Percentiles rank a stretch among this genome's conserved stretches.
Conservation (phyloP, 768 basidiomycete species). For the Suillus subluteus region DNA sequence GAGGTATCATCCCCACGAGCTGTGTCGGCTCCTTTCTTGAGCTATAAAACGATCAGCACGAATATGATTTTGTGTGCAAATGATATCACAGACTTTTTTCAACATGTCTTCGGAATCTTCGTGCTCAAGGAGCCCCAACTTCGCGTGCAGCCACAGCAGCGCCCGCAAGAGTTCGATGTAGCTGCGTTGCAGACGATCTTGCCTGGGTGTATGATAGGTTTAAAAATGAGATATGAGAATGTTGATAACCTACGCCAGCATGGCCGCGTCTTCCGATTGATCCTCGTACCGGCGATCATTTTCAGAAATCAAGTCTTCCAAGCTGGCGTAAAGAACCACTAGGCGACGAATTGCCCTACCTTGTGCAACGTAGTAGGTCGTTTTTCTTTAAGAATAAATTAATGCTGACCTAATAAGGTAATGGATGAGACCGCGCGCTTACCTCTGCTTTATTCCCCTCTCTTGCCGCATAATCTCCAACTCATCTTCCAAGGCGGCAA, state of each 20-base stretch:
- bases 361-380: neutral
- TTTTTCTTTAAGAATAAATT: neutral
- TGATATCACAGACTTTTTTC: neutral
- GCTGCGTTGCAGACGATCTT: neutral
- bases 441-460: neutral
- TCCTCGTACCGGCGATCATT: neutral
- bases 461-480: neutral
- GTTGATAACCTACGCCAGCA: neutral
- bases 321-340: neutral
- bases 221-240: too few relatives aligned
- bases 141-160: neutral
- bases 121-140: neutral
- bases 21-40: neutral
- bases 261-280: neutral
- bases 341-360: constrained; percentile 1
- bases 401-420: too few relatives aligned
- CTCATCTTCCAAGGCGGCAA: neutral
- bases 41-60: neutral
- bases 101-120: neutral
- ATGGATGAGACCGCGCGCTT: too few relatives aligned
- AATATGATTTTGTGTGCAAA: neutral
- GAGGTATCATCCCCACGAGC: neutral
- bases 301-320: neutral
- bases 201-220: neutral
- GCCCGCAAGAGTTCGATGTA: neutral